A percentile compares a stretch with the other conserved stretches of the same genome.
These are phyloP conservation scores for Colletotrichum gloeosporioides DNA, from an alignment of 2,329 filamentous ascomycete species.

Conservation along the genomic window DNA sequence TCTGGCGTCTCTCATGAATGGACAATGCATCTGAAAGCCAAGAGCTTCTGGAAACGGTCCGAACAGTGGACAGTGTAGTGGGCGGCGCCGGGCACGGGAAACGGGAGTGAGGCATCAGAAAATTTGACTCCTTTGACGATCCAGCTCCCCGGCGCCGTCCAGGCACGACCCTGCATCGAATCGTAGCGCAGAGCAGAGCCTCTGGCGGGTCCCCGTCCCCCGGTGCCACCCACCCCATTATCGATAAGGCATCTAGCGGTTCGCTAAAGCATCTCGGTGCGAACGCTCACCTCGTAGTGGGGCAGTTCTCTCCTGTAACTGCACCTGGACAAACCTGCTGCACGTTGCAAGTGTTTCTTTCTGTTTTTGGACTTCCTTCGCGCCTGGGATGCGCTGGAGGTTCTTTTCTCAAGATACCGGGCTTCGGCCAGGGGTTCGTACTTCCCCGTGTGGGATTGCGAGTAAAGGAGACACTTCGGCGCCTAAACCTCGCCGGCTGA, in stretches of 20 bases:
- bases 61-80: not conserved
- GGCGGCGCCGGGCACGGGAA: not conserved
- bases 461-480: not conserved
- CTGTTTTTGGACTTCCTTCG: not conserved
- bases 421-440: not conserved
- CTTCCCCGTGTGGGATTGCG: not conserved
- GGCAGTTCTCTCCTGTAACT: not conserved
- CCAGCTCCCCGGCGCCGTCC: not conserved
- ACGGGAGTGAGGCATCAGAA: slow-evolving; percentile 14
- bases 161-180: slow-evolving; percentile 8
- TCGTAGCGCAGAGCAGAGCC: slow-evolving; percentile 6
- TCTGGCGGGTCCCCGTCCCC: not conserved
- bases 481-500: not conserved
- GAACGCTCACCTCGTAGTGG: not conserved
- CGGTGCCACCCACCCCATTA: not conserved
- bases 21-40: not conserved
- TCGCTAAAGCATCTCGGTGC: slow-evolving; percentile 8
- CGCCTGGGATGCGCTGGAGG: not conserved
- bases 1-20: not conserved
- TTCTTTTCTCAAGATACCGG: not conserved
- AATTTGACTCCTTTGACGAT: slow-evolving; percentile 18
- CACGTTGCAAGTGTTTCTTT: not conserved
- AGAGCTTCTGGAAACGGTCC: slow-evolving; percentile 8
- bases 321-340: not conserved
- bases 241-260: slow-evolving; percentile 5